These are phyloP conservation scores for Calvatia gigantea DNA, from an alignment of 768 basidiomycete species.

Conservation along the genomic window DNA sequence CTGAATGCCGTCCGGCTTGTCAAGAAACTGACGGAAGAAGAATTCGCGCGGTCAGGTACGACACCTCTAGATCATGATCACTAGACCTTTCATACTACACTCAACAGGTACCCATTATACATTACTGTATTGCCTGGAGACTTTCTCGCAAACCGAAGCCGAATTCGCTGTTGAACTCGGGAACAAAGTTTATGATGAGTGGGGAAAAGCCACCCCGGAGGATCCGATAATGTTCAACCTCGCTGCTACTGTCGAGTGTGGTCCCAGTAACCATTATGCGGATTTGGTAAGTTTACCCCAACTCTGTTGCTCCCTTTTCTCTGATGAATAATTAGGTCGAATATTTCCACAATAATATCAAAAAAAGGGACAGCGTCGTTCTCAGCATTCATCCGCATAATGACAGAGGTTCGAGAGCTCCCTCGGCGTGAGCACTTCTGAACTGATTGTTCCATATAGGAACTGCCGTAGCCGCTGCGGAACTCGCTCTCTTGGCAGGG, in stretches of 20 bases:
- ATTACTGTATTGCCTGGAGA: conserved; percentile 86
- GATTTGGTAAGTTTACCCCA: conserved; percentile 65
- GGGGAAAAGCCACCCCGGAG: conserved; percentile 80
- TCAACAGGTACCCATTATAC: conserved; percentile 32
- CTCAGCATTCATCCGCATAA: conserved; percentile 96
- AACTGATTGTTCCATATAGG: conserved; percentile 37
- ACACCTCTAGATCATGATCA: conserved; percentile 68
- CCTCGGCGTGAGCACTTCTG: neutral
- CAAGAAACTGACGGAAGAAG: conserved; percentile 80
- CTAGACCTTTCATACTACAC: neutral
- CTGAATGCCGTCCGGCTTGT: conserved; percentile 82
- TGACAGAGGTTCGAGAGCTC: conserved; percentile 70
- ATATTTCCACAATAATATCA: conserved; percentile 82
- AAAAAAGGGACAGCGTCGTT: conserved; percentile 84
- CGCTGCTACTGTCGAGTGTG: conserved; percentile 94
- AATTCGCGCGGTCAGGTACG: conserved; percentile 77
- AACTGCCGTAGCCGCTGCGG: conserved; percentile 90
- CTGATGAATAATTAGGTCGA: conserved; percentile 61
- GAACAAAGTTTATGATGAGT: conserved; percentile 85
- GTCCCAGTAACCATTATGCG: conserved; percentile 95
- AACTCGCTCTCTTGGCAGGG: conserved; percentile 87
- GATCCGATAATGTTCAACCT: conserved; percentile 95
- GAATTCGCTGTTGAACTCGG: conserved; percentile 92
- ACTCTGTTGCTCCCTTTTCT: conserved; percentile 2
- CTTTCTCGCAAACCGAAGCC: conserved; percentile 96